phyloP scores from a whole-genome alignment of 2,329 filamentous ascomycete species.

The Malbranchea cinnamomea region DNA sequence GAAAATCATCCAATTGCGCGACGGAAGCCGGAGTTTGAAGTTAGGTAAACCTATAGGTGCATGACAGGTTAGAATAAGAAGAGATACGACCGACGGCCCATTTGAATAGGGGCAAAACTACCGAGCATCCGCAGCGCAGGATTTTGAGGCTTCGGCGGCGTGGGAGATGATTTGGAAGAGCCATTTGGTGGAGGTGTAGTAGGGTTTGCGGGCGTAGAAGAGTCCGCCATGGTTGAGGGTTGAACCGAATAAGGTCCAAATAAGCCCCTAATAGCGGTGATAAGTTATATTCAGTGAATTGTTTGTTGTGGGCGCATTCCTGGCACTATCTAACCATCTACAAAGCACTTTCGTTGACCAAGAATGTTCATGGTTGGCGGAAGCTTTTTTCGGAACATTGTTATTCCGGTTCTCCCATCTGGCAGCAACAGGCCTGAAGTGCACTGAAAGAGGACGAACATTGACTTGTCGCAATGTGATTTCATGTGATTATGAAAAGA shows the following conservation, averaged over 20 bases:
- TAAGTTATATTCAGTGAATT: too few relatives aligned
- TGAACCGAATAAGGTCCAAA: too few relatives aligned
- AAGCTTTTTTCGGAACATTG: not conserved
- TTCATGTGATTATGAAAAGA: too few relatives aligned
- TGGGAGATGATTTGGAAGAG: constrained; percentile 7
- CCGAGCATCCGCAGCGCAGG: constrained; percentile 11
- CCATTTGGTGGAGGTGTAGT: constrained; percentile 7
- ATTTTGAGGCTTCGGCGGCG: constrained; percentile 11
- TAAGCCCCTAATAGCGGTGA: too few relatives aligned
- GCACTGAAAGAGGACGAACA: too few relatives aligned
- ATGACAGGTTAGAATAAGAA: constrained; percentile 8
- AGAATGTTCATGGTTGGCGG: constrained; percentile 1
- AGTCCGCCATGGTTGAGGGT: constrained; percentile 5
- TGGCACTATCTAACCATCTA: too few relatives aligned
- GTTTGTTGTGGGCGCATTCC: too few relatives aligned
- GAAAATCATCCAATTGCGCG: constrained; percentile 97
- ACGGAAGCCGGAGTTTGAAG: constrained; percentile 71
- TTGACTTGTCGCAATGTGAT: too few relatives aligned
- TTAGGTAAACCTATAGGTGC: constrained; percentile 55
- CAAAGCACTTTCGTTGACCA: too few relatives aligned
- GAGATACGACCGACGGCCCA: not conserved
- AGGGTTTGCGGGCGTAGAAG: constrained; percentile 3
- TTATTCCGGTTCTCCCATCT: too few relatives aligned
- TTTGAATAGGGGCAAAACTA: not conserved
- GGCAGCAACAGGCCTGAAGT: too few relatives aligned